Evolutionary conservation across 2,329 filamentous ascomycete genomes (phyloP).

Genomic region (Meredithiella fracta): DNA sequence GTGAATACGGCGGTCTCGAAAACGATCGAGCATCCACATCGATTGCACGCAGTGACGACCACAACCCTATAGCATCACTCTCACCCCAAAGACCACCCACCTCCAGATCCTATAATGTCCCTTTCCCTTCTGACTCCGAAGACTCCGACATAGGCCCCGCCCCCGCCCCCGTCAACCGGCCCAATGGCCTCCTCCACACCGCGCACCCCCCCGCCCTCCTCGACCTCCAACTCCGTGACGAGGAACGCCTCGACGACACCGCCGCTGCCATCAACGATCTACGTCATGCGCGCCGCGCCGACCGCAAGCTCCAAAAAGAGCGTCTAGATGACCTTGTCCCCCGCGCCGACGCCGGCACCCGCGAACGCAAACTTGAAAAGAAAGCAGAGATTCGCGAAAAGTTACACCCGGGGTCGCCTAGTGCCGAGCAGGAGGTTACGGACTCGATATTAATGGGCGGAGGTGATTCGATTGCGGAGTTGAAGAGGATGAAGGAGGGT

Average conservation of each 20-base stretch:
- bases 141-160: conserved; percentile 12
- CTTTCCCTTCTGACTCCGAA: not conserved
- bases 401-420: conserved; percentile 54
- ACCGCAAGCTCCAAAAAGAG: conserved; percentile 52
- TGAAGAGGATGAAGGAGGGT: conserved; percentile 48
- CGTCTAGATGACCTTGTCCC: conserved; percentile 67
- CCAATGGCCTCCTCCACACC: conserved; percentile 28
- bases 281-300: conserved; percentile 43
- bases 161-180: conserved; percentile 18
- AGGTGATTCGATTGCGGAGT: conserved; percentile 46
- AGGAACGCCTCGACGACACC: conserved; percentile 34
- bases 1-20: not conserved
- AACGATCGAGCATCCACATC: not conserved
- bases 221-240: conserved; percentile 50
- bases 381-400: conserved; percentile 53
- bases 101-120: too few relatives aligned
- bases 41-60: not conserved
- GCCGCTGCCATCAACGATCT: conserved; percentile 32
- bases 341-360: conserved; percentile 65
- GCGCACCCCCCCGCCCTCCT: conserved; percentile 53
- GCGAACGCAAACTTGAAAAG: conserved; percentile 78
- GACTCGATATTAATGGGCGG: conserved; percentile 68
- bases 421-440: conserved; percentile 41
- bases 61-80: not conserved
- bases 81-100: not conserved